These are phyloP conservation scores for Eucalyptus curtisii DNA, from an alignment of 345 rosid genomes.

Conservation along the genomic window DNA sequence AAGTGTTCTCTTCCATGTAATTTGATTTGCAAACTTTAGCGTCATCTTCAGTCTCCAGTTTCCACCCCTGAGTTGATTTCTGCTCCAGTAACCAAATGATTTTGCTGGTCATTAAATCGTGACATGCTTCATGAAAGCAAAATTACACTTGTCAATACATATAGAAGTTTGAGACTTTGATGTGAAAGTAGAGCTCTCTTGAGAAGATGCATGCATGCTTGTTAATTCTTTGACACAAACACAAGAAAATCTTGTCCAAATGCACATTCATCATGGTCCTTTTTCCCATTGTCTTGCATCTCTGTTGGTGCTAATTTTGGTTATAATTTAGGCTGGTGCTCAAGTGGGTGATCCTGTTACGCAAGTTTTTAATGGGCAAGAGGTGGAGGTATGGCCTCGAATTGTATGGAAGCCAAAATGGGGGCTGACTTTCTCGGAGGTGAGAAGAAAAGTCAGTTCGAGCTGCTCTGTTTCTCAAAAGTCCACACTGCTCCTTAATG, in stretches of 20 bases:
- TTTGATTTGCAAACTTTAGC: neutral
- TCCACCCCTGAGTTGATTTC: neutral
- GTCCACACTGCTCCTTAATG: conserved; percentile 66
- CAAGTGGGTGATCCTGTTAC: conserved; percentile 53
- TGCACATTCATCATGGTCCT: neutral
- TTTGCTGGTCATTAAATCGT: neutral
- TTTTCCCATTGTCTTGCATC: neutral
- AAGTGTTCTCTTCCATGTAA: neutral
- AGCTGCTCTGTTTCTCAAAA: conserved; percentile 56
- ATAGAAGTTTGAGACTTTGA: neutral
- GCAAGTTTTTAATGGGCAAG: conserved; percentile 73
- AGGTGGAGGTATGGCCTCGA: conserved; percentile 91
- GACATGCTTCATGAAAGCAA: neutral
- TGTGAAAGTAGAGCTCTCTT: neutral
- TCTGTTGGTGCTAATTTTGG: neutral
- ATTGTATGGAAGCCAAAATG: conserved; percentile 83
- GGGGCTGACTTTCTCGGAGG: conserved; percentile 68
- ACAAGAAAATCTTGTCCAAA: neutral
- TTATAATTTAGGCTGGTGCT: conserved; percentile 51
- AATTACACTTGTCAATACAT: neutral
- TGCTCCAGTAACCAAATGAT: neutral
- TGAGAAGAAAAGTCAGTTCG: conserved; percentile 52
- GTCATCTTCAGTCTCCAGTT: neutral
- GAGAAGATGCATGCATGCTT: neutral
- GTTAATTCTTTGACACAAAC: neutral